Base-by-base conservation (phyloP, 2,329 filamentous ascomycete species). In the Byssoonygena ceratinophila region DNA sequence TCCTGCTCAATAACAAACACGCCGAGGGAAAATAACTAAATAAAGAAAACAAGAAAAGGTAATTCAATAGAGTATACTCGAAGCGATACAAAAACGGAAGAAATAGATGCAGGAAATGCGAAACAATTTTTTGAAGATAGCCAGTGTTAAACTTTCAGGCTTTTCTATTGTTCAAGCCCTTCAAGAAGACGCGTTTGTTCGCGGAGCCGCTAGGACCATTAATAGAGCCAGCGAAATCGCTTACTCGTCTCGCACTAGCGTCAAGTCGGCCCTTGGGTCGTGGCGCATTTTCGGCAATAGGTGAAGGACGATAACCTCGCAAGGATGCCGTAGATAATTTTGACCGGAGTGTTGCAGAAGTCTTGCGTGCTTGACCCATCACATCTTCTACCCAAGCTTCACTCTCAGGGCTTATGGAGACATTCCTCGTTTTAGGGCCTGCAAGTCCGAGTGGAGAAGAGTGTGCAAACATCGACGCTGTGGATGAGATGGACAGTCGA, bases 301-400 rank as follows among this genome's bases (percentile, higher is more conserved):
- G 47, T 14, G 36, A 39, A 5, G 31, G 52, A 12, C 50, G 50
- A 52, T 32, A 52, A 40, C 36, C 29, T 6, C 52, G 37, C 23
- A 49, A 25, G 23, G 46, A 51, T 5, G 40, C 40, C 22, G 32
- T 49, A 29, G 52, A 50, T 27, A 54, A n/a, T 44, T 55, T 52
- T 40, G 59, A 53, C 16, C 46, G 57, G 14, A 67, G 62, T 7
- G 64, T 53, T 4, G 68, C 66, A 4, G 66, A 65, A 14, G 67
- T 67, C 34, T 64, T 63, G 39, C 71, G 63, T 5, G 71, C 71
- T 59, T 73, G 69, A 32, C 69, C 68, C 23, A 74, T 64, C 18
- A 74, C 68, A 50, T 69, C 68, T 58, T 72, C 69, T 8, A 74
- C 71, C 72, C 72, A 74, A 1, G 71, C 70, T 57, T 74, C 71